Conservation (phyloP, 306 rosid species). For the Cucumis cinereus region DNA sequence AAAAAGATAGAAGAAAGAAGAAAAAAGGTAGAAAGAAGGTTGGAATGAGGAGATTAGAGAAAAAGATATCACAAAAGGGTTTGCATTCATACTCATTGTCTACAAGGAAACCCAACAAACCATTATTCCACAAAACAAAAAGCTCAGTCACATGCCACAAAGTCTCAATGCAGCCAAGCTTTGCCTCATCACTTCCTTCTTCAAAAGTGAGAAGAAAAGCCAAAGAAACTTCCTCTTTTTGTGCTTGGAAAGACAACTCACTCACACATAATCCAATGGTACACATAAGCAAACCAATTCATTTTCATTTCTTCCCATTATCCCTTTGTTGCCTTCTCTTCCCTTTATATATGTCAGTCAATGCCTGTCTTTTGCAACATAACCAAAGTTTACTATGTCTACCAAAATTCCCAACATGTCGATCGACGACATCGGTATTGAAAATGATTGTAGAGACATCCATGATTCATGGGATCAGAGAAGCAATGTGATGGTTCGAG, state of each 20-base stretch:
- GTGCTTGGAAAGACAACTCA: background rate
- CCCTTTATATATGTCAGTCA: background rate
- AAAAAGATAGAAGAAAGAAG: background rate
- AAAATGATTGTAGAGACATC: constrained; percentile 41
- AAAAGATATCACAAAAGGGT: constrained; percentile 8
- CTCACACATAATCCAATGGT: background rate
- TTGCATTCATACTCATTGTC: constrained; percentile 26
- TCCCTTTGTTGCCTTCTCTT: background rate
- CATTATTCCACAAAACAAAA: constrained; percentile 30
- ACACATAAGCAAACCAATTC: constrained; percentile 4
- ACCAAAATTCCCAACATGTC: constrained; percentile 26
- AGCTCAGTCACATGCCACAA: constrained; percentile 31
- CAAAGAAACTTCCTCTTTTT: constrained; percentile 18
- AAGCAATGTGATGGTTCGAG: constrained; percentile 21
- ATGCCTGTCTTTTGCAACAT: background rate
- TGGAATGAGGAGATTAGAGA: background rate
- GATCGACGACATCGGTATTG: constrained; percentile 5
- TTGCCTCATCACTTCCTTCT: constrained; percentile 28
- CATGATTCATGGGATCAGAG: constrained; percentile 33
- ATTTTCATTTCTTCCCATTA: constrained; percentile 29
- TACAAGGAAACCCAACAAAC: constrained; percentile 33
- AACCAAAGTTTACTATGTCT: constrained; percentile 5
- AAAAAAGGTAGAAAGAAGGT: background rate
- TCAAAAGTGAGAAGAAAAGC: constrained; percentile 2
- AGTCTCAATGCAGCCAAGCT: constrained; percentile 10